Conservation (phyloP, 2,329 filamentous ascomycete genomes). For the Lasiodiplodia citricola region DNA sequence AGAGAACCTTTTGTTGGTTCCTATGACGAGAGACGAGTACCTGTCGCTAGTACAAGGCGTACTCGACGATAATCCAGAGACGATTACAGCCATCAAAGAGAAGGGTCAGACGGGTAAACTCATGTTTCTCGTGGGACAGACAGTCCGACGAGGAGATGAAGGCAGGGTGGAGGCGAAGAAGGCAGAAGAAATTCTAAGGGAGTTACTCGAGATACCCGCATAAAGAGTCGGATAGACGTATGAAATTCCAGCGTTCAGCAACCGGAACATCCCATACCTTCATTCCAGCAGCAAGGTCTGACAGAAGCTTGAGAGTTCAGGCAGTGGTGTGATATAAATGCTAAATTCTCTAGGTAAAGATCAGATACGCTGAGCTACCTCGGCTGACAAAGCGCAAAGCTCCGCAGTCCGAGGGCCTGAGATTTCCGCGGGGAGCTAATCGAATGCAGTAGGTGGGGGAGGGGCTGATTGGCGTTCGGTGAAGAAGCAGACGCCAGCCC, state of each 20-base stretch:
- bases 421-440: background rate
- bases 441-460: background rate
- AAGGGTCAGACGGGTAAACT: slow-evolving; percentile 69
- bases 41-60: slow-evolving; percentile 58
- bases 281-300: too few species aligned
- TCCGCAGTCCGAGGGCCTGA: background rate
- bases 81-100: slow-evolving; percentile 62
- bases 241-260: background rate
- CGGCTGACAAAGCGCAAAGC: slow-evolving; percentile 4
- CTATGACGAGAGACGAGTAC: slow-evolving; percentile 63
- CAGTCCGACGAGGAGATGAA: slow-evolving; percentile 66
- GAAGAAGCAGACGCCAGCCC: background rate
- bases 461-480: background rate
- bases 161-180: slow-evolving; percentile 66
- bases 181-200: slow-evolving; percentile 60
- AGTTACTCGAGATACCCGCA: slow-evolving; percentile 45
- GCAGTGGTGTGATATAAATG: too few species aligned
- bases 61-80: slow-evolving; percentile 60
- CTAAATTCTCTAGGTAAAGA: too few species aligned
- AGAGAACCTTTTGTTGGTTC: slow-evolving; percentile 60
- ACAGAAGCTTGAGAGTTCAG: too few species aligned
- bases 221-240: background rate
- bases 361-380: background rate
- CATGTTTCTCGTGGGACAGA: slow-evolving; percentile 71
- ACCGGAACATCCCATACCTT: background rate